phyloP scores from a whole-genome alignment of 129 eudicot species.

The Deinandra increscens region DNA sequence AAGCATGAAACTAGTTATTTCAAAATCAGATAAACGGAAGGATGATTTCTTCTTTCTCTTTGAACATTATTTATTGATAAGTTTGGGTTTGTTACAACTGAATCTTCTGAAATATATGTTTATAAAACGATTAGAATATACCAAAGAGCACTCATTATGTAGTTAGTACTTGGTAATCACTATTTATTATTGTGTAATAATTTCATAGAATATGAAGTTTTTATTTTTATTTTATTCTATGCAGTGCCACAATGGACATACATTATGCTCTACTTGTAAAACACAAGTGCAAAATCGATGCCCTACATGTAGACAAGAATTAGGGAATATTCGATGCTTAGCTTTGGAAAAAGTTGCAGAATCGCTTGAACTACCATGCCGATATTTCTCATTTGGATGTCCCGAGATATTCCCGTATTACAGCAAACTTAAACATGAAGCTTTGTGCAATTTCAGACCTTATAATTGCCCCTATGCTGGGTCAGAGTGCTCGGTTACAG shows the following conservation, averaged over 20 bases:
- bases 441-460: conserved; percentile 82
- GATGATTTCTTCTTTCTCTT: neutral
- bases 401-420: conserved; percentile 91
- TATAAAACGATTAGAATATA: too few species aligned
- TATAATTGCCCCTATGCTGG: conserved; percentile 97
- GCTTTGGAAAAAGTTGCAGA: conserved; percentile 97
- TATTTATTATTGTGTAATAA: neutral
- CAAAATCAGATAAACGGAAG: neutral
- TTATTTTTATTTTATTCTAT: conserved; percentile 14
- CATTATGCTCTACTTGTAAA: conserved; percentile 95
- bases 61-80: neutral
- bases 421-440: conserved; percentile 94
- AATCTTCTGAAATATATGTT: too few species aligned
- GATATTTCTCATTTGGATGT: conserved; percentile 71
- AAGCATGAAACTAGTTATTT: neutral
- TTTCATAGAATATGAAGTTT: neutral
- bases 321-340: conserved; percentile 94
- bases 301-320: conserved; percentile 97
- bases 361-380: conserved; percentile 90
- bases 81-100: neutral
- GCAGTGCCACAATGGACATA: conserved; percentile 99
- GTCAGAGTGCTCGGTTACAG: conserved; percentile 80
- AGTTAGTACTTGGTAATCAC: too few species aligned
- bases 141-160: too few species aligned
- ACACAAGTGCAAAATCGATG: conserved; percentile 86